Conservation (phyloP, 371 early-diverging fungal genomes). For the Syncephalastrum sp. region DNA sequence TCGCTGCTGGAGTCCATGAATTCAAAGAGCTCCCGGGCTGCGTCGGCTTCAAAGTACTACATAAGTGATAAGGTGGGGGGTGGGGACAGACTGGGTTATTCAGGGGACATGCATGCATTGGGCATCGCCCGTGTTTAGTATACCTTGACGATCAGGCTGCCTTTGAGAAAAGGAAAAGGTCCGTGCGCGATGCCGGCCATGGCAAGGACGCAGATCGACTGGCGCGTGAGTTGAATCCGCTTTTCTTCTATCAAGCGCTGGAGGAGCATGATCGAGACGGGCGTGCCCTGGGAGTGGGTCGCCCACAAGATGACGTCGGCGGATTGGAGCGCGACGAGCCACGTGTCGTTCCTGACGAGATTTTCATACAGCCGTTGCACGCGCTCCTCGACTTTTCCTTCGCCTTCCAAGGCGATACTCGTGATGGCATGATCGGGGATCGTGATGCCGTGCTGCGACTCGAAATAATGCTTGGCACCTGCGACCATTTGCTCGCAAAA, state of each 20-base stretch:
- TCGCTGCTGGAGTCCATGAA: conserved; percentile 79
- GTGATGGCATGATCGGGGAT: conserved; percentile 65
- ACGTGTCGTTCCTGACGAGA: conserved; percentile 52
- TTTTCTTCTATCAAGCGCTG: conserved; percentile 71
- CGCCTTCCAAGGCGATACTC: conserved; percentile 83
- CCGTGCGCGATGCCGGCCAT: conserved; percentile 95
- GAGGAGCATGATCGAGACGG: conserved; percentile 82
- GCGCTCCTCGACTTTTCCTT: conserved; percentile 87
- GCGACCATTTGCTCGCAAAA: conserved; percentile 87
- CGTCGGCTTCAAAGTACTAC: conserved; percentile 87
- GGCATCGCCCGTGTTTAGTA: neutral
- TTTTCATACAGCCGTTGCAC: conserved; percentile 74
- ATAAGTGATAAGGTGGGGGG: neutral
- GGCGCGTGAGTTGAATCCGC: conserved; percentile 64
- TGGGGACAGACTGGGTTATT: neutral
- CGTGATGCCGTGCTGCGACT: conserved; percentile 56
- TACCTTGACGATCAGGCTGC: conserved; percentile 76
- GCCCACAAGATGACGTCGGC: conserved; percentile 89
- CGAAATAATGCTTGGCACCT: conserved; percentile 61
- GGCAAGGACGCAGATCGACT: conserved; percentile 76
- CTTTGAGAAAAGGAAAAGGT: conserved; percentile 84
- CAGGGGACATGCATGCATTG: neutral
- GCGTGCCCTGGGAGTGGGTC: conserved; percentile 94
- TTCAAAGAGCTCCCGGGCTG: conserved; percentile 91
- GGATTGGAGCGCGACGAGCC: conserved; percentile 54